A percentile compares a stretch with the other conserved stretches of the same genome.
These are phyloP conservation scores for Stachybotrys chlorohalonatus DNA, from an alignment of 2,329 filamentous ascomycete species.

Conservation along the genomic window DNA sequence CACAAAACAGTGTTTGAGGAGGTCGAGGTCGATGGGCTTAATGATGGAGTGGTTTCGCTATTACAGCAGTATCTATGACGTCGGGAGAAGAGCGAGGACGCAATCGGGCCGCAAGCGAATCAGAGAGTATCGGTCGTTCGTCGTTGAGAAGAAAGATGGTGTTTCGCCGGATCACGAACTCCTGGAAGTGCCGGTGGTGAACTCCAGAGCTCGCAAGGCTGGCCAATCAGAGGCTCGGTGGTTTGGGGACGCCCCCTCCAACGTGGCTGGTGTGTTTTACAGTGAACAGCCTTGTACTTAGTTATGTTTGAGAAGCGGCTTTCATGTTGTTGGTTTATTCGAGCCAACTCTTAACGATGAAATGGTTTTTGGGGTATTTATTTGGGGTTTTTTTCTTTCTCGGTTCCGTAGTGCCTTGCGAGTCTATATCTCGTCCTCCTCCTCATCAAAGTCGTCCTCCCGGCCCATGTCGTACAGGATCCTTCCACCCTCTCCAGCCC, in stretches of 20 bases:
- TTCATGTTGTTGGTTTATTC: too few species aligned
- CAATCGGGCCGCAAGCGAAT: too few species aligned
- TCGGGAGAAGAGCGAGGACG: too few species aligned
- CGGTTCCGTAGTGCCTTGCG: not conserved
- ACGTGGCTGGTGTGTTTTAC: not conserved
- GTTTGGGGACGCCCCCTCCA: not conserved
- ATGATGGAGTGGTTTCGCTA: too few species aligned
- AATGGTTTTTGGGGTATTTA: too few species aligned
- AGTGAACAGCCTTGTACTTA: not conserved
- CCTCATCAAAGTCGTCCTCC: slow-evolving; percentile 95
- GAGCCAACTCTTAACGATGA: too few species aligned
- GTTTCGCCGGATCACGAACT: not conserved
- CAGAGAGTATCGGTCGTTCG: too few species aligned
- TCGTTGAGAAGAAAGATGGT: not conserved
- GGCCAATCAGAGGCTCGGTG: slow-evolving; percentile 11
- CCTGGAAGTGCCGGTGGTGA: slow-evolving; percentile 1
- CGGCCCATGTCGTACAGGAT: slow-evolving; percentile 96
- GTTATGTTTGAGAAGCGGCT: too few species aligned
- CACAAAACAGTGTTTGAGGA: not conserved
- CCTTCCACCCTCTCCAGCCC: slow-evolving; percentile 75
- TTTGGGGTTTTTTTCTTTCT: too few species aligned
- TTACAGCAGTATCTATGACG: too few species aligned
- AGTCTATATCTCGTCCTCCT: slow-evolving; percentile 77
- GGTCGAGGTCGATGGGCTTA: too few species aligned
- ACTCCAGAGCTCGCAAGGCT: slow-evolving; percentile 6